Conservation (phyloP, 345 rosid species). For the Pistacia vera region DNA sequence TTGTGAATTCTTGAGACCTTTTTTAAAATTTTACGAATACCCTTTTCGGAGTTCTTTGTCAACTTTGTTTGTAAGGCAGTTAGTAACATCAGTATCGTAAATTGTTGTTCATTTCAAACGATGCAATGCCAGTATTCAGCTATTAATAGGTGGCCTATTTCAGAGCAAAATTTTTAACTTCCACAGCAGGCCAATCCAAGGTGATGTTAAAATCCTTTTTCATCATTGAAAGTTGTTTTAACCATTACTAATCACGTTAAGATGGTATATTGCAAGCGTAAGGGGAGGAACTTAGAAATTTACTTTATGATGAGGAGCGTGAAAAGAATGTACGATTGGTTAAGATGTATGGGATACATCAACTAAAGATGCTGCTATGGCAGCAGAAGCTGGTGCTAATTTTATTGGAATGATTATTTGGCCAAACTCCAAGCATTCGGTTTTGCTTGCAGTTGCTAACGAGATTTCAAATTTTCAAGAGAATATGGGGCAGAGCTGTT, state of each 20-base stretch:
- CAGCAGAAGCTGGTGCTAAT: slow-evolving; percentile 89
- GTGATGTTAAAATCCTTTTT: slow-evolving; percentile 12
- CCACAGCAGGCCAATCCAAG: slow-evolving; percentile 15
- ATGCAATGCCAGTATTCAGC: slow-evolving; percentile 63
- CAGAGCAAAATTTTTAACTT: slow-evolving; percentile 21
- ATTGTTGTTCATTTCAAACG: slow-evolving; percentile 63
- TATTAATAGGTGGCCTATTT: slow-evolving; percentile 33
- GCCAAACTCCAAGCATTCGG: slow-evolving; percentile 82
- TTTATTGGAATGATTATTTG: slow-evolving; percentile 88
- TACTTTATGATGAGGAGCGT: slow-evolving; percentile 21
- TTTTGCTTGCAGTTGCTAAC: slow-evolving; percentile 69
- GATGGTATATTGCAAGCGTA: slow-evolving; percentile 30
- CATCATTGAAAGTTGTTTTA: too few species aligned
- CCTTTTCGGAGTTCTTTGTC: slow-evolving; percentile 45
- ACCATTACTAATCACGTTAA: too few species aligned
- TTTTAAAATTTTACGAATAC: slow-evolving; percentile 54
- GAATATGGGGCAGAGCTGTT: slow-evolving; percentile 71
- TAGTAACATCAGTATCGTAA: slow-evolving; percentile 69
- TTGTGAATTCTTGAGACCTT: slow-evolving; percentile 79
- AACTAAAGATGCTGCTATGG: slow-evolving; percentile 72
- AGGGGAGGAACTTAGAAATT: slow-evolving; percentile 25
- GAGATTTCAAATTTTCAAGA: slow-evolving; percentile 86
- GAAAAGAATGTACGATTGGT: slow-evolving; percentile 49
- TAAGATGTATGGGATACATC: slow-evolving; percentile 89
- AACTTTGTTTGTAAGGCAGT: slow-evolving; percentile 54